A percentile compares a stretch with the other conserved stretches of the same genome.
Conservation (phyloP, 2,329 filamentous ascomycete genomes). For the Exophiala mesophila region DNA sequence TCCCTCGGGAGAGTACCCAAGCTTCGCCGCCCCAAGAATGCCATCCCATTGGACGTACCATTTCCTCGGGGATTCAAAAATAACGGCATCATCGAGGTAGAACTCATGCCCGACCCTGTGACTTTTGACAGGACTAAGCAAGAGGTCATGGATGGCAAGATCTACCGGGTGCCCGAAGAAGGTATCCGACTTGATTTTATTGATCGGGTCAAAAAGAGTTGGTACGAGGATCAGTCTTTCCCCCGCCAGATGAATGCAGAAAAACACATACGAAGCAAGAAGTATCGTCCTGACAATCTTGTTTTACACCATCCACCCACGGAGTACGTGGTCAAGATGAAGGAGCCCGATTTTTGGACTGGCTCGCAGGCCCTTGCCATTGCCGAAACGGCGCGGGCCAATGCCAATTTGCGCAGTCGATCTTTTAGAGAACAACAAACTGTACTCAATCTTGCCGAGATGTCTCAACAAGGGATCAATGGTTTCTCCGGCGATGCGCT, state of each 20-base stretch:
- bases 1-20: slow-evolving; percentile 36
- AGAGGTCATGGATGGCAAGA: slow-evolving; percentile 57
- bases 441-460: slow-evolving; percentile 19
- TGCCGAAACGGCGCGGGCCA: slow-evolving; percentile 24
- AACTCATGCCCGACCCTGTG: slow-evolving; percentile 51
- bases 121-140: slow-evolving; percentile 51
- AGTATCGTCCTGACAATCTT: slow-evolving; percentile 17
- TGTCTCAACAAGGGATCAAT: slow-evolving; percentile 19
- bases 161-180: slow-evolving; percentile 59
- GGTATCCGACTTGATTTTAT: slow-evolving; percentile 71
- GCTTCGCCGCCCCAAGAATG: slow-evolving; percentile 47
- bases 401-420: slow-evolving; percentile 19
- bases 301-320: slow-evolving; percentile 16
- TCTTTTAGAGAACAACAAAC: slow-evolving; percentile 25
- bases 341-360: slow-evolving; percentile 30
- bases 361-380: slow-evolving; percentile 21
- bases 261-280: slow-evolving; percentile 15
- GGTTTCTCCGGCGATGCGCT: slow-evolving; percentile 17
- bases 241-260: slow-evolving; percentile 12
- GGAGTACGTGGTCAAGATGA: slow-evolving; percentile 28
- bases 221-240: slow-evolving; percentile 29
- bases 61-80: slow-evolving; percentile 61
- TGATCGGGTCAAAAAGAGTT: slow-evolving; percentile 49
- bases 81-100: slow-evolving; percentile 67
- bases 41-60: slow-evolving; percentile 43